These are phyloP conservation scores for Globomyces sp. DNA, from an alignment of 371 early-diverging fungal genomes.

Conservation along the genomic window DNA sequence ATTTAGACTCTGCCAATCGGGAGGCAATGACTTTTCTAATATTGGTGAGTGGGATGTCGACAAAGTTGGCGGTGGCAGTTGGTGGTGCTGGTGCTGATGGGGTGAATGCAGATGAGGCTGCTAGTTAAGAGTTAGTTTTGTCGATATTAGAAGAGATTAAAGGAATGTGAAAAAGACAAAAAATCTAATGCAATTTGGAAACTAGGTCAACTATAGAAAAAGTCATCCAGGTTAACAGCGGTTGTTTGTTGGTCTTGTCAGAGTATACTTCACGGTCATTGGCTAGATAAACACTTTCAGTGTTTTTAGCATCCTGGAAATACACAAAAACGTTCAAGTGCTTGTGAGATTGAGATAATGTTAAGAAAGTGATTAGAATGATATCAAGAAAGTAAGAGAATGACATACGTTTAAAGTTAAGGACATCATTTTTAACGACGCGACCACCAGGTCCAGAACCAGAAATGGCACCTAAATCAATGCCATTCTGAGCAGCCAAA, in stretches of 20 bases:
- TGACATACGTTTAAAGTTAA: conserved; percentile 53
- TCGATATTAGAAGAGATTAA: no score
- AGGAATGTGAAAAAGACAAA: no score
- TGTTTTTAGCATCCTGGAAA: no score
- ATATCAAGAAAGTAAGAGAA: neutral
- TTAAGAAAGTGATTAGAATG: neutral
- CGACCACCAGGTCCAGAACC: conserved; percentile 93
- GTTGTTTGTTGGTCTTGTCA: no score
- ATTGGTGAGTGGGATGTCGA: conserved; percentile 82
- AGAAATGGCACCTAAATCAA: conserved; percentile 71
- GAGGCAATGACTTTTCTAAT: conserved; percentile 80
- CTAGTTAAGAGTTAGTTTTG: neutral
- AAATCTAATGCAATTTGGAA: no score
- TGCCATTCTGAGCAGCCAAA: conserved; percentile 79
- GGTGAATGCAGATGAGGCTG: conserved; percentile 14
- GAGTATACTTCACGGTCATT: no score
- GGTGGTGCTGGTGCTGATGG: conserved; percentile 27
- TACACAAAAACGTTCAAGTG: no score
- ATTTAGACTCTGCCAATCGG: conserved; percentile 60
- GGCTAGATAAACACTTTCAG: no score
- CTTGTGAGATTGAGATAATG: no score
- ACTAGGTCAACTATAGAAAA: no score
- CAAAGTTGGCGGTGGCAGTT: conserved; percentile 51
- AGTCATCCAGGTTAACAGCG: no score
- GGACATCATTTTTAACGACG: conserved; percentile 89